Evolutionary conservation across 768 basidiomycete genomes (phyloP), one percentile per base, ranked within the genome.

Genomic region (Galerina marginata): DNA sequence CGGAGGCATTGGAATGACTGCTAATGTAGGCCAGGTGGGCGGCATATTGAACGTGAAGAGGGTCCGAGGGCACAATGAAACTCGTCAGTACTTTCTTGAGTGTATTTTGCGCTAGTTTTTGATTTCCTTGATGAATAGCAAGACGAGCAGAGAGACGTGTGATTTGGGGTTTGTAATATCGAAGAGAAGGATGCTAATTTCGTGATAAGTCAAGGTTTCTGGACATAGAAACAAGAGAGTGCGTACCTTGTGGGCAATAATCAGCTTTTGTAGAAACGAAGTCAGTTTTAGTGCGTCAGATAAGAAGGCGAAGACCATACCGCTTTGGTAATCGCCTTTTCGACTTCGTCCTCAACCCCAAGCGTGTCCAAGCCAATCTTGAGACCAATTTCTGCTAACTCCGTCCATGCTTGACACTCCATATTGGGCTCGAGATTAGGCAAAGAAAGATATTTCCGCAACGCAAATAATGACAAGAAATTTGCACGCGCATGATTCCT

Each of bases 351-450:
- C 62, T 83, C 85, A 7, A 88, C 73, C 29, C 79, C 84, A n/a
- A n/a, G 82, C 74, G 84, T 83, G 79, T 44, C 69, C 51, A 69
- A 81, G 61, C 59, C 79, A 45, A 85, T 79, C 60, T 77, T 77
- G 68, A 92, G 79, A 3, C 90, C 91, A 1, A 90, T 66, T 71
- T 93, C 91, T 0, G 86, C 90, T 0, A 92, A 64, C 9, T 83
- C 82, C 0, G 86, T 86, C 85, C 88, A 91, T 1, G 89, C 89
- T 7, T 86, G 77, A 67, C 89, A 92, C 65, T 92, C 90, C 9
- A 87, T 70, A 52, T 83, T 81, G 5, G 81, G 79, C 5, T 85
- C 81, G 1, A 92, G 75, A 11, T 79, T 76, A 2, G 77, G 75
- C 0, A 86, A 63, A 0, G 73, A 64, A 11, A 91, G 77, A 69